These are phyloP conservation scores for Vaccinium myrtillus DNA, from an alignment of 148 eudicot genomes.

Conservation along the genomic window DNA sequence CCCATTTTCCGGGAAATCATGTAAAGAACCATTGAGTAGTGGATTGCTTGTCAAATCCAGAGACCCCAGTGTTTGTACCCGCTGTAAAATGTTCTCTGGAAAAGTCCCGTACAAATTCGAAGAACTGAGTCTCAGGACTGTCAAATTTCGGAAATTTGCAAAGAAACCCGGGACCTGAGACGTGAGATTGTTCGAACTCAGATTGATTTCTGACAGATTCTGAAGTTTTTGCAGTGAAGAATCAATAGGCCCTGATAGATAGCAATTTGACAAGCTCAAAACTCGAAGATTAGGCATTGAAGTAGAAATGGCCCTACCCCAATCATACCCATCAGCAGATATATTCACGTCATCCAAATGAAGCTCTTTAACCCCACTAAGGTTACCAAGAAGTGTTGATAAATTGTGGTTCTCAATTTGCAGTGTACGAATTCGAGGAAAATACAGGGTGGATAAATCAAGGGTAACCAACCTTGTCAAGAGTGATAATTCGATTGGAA, in stretches of 20 bases:
- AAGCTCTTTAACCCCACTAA: conserved; percentile 14
- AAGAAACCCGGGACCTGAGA: too few relatives aligned
- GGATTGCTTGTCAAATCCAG: conserved; percentile 15
- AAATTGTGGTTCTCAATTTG: neutral
- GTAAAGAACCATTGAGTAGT: conserved; percentile 30
- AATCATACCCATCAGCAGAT: too few relatives aligned
- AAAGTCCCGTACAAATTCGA: neutral
- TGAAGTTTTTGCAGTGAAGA: too few relatives aligned
- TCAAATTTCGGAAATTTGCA: too few relatives aligned
- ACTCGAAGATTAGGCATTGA: too few relatives aligned
- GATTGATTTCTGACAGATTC: too few relatives aligned
- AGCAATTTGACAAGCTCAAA: too few relatives aligned
- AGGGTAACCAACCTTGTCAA: conserved; percentile 25
- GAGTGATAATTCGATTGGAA: conserved; percentile 26
- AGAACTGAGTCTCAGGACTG: too few relatives aligned
- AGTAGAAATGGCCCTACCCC: too few relatives aligned
- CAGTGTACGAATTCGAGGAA: neutral
- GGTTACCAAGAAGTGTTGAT: neutral
- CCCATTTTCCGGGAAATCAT: conserved; percentile 15
- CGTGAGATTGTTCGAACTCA: too few relatives aligned
- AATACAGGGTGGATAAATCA: conserved; percentile 15
- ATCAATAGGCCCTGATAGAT: too few relatives aligned
- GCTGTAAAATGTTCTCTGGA: neutral
- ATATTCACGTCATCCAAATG: too few relatives aligned
- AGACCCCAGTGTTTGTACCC: neutral